A percentile compares a stretch with the other conserved stretches of the same genome.
Evolutionary conservation across 2,329 filamentous ascomycete genomes (phyloP).

Genomic region (Colletotrichum sp.): DNA sequence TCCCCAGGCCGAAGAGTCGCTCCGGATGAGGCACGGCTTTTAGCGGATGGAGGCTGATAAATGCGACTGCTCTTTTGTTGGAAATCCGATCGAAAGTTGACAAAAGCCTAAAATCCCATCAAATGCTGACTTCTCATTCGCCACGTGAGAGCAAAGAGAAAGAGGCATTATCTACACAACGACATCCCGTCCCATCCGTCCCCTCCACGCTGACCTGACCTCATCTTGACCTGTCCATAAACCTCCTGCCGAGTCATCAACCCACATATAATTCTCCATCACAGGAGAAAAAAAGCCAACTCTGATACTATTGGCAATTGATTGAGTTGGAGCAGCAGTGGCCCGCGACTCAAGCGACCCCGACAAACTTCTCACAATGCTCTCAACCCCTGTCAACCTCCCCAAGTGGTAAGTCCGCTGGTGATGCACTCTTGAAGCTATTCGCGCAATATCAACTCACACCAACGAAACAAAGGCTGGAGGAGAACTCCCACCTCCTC

Average conservation of each 20-base stretch:
- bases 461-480: constrained; percentile 65
- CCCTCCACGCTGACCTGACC: not conserved
- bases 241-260: not conserved
- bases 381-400: constrained; percentile 53
- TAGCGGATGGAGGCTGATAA: constrained; percentile 10
- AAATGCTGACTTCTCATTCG: not conserved
- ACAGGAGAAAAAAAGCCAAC: not conserved
- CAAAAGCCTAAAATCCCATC: not conserved
- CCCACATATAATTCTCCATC: not conserved
- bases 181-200: not conserved
- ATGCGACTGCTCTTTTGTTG: not conserved
- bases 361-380: not conserved
- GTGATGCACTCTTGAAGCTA: not conserved
- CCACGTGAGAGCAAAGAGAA: not conserved
- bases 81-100: not conserved
- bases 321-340: not conserved
- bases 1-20: not conserved
- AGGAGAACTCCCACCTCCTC: constrained; percentile 88
- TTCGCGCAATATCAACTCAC: not conserved
- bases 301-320: not conserved
- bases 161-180: not conserved
- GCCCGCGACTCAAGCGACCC: not conserved
- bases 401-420: constrained; percentile 57
- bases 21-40: constrained; percentile 3
- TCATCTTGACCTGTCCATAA: not conserved